A percentile compares a stretch with the other conserved stretches of the same genome.
Evolutionary conservation across 495 filamentous ascomycete genomes (phyloP).

Genomic region (Lichina pygmaea): DNA sequence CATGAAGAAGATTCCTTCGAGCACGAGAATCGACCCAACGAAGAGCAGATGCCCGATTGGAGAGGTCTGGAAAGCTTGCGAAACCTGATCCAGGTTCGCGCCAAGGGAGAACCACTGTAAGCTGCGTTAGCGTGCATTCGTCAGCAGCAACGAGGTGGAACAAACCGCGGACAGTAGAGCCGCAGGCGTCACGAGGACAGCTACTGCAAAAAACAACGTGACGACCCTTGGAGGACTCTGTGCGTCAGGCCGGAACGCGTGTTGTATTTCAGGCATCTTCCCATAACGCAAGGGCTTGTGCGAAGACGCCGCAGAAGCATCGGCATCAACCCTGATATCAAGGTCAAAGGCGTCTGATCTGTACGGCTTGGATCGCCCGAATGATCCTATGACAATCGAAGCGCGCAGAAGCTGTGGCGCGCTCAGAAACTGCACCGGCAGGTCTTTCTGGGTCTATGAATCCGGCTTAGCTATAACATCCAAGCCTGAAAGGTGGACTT

Average conservation of each 20-base stretch:
- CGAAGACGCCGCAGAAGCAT: constrained; percentile 26
- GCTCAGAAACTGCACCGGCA: constrained; percentile 58
- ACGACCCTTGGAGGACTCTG: constrained; percentile 62
- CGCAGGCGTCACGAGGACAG: constrained; percentile 44
- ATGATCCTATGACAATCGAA: constrained; percentile 61
- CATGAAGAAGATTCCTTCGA: constrained; percentile 82
- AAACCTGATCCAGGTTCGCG: constrained; percentile 57
- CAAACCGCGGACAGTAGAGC: constrained; percentile 41
- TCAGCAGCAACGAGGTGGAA: neutral
- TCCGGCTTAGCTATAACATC: neutral
- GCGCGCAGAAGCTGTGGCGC: constrained; percentile 39
- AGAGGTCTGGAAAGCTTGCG: constrained; percentile 40
- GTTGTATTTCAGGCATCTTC: constrained; percentile 60
- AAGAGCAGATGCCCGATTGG: constrained; percentile 60
- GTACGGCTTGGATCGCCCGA: constrained; percentile 44
- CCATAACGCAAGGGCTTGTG: constrained; percentile 52
- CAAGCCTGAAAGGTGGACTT: constrained; percentile 9
- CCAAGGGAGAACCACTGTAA: constrained; percentile 52
- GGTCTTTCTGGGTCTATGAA: constrained; percentile 57
- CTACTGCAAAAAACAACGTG: constrained; percentile 46
- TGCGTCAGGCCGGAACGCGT: constrained; percentile 63
- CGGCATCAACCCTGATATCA: constrained; percentile 30
- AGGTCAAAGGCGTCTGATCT: constrained; percentile 40
- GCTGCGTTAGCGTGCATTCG: neutral
- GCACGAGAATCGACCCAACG: constrained; percentile 53